These are phyloP conservation scores for Alopecurus myosuroides DNA, from an alignment of 176 grass and related monocot species.

Conservation along the genomic window DNA sequence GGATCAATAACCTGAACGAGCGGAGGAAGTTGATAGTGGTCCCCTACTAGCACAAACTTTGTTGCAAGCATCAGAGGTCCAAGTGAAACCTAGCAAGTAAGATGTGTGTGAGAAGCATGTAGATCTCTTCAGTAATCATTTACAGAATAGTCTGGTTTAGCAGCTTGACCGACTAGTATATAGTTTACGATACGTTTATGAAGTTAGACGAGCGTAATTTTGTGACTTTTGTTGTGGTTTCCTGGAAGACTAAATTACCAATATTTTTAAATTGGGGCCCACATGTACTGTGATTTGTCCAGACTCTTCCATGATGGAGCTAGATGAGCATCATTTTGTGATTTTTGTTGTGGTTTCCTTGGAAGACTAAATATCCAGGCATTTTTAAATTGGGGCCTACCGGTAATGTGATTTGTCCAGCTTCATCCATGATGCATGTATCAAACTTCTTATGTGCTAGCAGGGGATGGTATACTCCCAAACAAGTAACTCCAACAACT, in stretches of 20 bases:
- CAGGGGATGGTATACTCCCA: conserved; percentile 89
- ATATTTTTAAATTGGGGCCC: not conserved
- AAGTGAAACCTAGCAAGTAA: conserved; percentile 64
- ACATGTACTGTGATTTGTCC: no score
- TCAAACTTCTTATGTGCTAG: conserved; percentile 92
- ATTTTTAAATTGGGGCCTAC: conserved; percentile 37
- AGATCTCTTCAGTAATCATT: not conserved
- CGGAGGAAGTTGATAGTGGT: conserved; percentile 97
- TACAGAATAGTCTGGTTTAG: conserved; percentile 2
- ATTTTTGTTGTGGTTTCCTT: not conserved
- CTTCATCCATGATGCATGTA: conserved; percentile 98
- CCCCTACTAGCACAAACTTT: conserved; percentile 94
- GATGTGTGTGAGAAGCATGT: conserved; percentile 1
- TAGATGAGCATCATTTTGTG: not conserved
- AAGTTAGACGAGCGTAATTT: not conserved
- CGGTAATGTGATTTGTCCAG: conserved; percentile 95
- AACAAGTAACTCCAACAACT: conserved; percentile 94
- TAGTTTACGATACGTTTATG: not conserved
- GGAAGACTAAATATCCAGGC: not conserved
- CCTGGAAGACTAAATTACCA: not conserved
- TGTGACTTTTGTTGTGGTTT: not conserved
- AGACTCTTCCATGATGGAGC: not conserved
- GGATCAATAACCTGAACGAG: conserved; percentile 69
- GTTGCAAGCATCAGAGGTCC: conserved; percentile 94
- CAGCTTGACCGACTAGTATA: not conserved